These are phyloP conservation scores for Trichophyton mentagrophytes DNA, from an alignment of 2,329 filamentous ascomycete species.

Conservation along the genomic window DNA sequence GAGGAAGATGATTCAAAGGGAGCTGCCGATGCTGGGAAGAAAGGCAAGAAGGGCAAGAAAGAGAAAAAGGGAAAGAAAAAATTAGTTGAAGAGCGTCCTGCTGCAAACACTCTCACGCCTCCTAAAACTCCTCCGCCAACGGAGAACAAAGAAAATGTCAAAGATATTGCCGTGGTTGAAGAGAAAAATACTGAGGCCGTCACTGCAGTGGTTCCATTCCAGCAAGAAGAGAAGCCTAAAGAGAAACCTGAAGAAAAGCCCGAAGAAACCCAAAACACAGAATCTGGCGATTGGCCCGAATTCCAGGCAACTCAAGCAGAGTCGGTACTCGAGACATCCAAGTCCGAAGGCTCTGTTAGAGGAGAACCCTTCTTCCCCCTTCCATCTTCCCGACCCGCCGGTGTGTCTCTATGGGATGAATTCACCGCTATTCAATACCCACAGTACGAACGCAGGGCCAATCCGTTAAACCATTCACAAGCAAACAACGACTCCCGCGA, in stretches of 20 bases:
- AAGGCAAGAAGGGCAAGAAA: slow-evolving; percentile 20
- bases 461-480: slow-evolving; percentile 5
- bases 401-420: slow-evolving; percentile 28
- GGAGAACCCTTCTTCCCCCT: slow-evolving; percentile 20
- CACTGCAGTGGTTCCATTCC: slow-evolving; percentile 10
- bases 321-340: background rate
- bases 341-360: slow-evolving; percentile 5
- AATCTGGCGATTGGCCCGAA: slow-evolving; percentile 9
- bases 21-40: slow-evolving; percentile 20
- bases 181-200: background rate
- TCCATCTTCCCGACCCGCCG: slow-evolving; percentile 19
- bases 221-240: slow-evolving; percentile 5
- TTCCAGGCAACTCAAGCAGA: slow-evolving; percentile 8
- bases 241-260: background rate
- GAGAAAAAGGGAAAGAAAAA: slow-evolving; percentile 17
- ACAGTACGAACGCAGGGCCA: slow-evolving; percentile 15
- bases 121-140: slow-evolving; percentile 27
- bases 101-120: slow-evolving; percentile 23
- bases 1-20: slow-evolving; percentile 7
- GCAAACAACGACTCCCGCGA: slow-evolving; percentile 7
- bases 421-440: slow-evolving; percentile 26
- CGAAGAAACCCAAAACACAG: background rate
- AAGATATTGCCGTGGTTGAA: background rate
- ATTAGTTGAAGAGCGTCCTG: slow-evolving; percentile 16
- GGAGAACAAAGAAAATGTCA: slow-evolving; percentile 10